A percentile compares a stretch with the other conserved stretches of the same genome.
These are phyloP conservation scores for Aegilops speltoides DNA, from an alignment of 176 grass and related monocot species.

Conservation along the genomic window DNA sequence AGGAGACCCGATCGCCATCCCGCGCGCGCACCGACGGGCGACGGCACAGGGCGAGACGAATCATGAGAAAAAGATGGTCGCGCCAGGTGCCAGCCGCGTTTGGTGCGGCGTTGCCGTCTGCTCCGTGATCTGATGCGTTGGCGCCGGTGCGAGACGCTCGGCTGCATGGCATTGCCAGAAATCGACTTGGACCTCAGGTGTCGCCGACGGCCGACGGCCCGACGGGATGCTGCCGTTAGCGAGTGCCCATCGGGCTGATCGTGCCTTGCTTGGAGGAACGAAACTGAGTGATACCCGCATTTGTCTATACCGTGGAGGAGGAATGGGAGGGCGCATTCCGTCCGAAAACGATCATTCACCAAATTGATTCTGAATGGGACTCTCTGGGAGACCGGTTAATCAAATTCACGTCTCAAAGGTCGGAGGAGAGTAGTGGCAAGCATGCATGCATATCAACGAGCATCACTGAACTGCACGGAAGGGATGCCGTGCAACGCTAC, in stretches of 20 bases:
- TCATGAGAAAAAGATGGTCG: neutral
- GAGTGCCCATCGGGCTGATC: neutral
- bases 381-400: no score
- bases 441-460: no score
- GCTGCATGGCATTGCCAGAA: no score
- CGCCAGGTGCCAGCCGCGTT: neutral
- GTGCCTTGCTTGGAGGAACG: neutral
- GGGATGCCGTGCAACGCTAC: neutral
- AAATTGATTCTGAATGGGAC: neutral
- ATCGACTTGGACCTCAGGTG: neutral
- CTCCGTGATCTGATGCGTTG: neutral
- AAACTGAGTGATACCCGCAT: neutral
- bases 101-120: conserved; percentile 5
- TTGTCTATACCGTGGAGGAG: neutral
- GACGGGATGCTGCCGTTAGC: neutral
- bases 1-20: neutral
- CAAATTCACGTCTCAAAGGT: no score
- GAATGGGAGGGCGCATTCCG: no score
- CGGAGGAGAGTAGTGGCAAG: no score
- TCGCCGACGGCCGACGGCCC: no score
- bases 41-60: no score
- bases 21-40: neutral
- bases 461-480: neutral
- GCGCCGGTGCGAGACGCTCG: neutral
- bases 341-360: neutral